Base-by-base conservation (phyloP, 139 green algal genomes). In the Pleodorina starrii region DNA sequence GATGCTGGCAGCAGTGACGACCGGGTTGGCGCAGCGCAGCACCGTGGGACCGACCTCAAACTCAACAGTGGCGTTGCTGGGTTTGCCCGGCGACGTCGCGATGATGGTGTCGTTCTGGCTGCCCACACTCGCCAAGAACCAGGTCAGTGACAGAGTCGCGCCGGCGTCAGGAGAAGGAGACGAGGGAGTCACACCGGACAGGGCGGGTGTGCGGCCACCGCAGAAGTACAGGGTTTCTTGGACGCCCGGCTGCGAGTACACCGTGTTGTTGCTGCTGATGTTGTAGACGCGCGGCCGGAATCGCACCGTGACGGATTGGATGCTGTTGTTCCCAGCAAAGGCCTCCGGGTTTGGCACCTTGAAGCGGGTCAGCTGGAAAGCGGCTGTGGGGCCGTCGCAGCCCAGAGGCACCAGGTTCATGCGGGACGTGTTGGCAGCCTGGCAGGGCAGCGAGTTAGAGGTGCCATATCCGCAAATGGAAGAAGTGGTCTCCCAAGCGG, bases 51-150 rank as follows among this genome's bases (percentile, higher is more conserved):
- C 69, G 42, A 38, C n/a, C 66, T 91, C 51, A 46, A 91, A 40
- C 66, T 91, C 48, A 32, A 84, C 43, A 11, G 48, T 63, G 11
- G 48, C 60, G 46, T 57, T 73, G 74, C 57, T 86, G 9, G 36
- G 14, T 17, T 38, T 5, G 10, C 72, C 72, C n/a, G 40, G 27
- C 0, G 50, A 7, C 9, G 57, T 51, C 6, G 36, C 71, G 14
- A n/a, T 35, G n/a, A 89, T 71, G 17, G 44, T 50, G 23, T 48
- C 32, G 76, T 84, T 71, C 10, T 50, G 57, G 50, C 48, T 84
- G 76, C 76, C 76, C 5, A 84, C 32, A 19, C 76, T 48, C 16
- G 48, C 12, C 48, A 84, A 36, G 25, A 36, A 69, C 76, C 76
- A 84, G 11, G n/a, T 71, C 35, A 84, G 2, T 35, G 76, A 50